Percentiles rank a stretch among this genome's conserved stretches.
Conservation (phyloP, 768 basidiomycete genomes). For the Kwoniella sp. region DNA sequence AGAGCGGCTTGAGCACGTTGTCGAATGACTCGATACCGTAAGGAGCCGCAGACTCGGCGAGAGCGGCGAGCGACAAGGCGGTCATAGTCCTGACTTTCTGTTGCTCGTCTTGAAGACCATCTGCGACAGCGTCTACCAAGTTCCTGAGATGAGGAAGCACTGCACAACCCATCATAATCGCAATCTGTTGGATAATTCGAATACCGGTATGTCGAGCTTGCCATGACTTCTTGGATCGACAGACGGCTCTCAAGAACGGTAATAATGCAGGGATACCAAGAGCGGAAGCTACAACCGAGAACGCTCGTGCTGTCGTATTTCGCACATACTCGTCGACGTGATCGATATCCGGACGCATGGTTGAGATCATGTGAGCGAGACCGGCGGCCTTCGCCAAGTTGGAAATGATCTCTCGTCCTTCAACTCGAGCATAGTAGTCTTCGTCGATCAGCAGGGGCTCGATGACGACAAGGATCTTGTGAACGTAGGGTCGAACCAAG, state of each 20-base stretch:
- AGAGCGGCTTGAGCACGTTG: slow-evolving; percentile 89
- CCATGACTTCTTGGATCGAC: slow-evolving; percentile 99
- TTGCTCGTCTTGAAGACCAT: slow-evolving; percentile 89
- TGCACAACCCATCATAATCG: slow-evolving; percentile 99
- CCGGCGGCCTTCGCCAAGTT: slow-evolving; percentile 98
- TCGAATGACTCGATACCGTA: slow-evolving; percentile 99
- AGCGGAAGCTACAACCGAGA: slow-evolving; percentile 97
- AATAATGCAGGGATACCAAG: slow-evolving; percentile 96
- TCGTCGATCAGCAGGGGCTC: slow-evolving; percentile 98
- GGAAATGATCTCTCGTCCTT: slow-evolving; percentile 98
- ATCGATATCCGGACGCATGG: slow-evolving; percentile 99
- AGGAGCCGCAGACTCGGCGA: slow-evolving; percentile 95
- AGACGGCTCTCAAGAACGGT: slow-evolving; percentile 97
- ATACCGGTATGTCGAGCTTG: slow-evolving; percentile 99
- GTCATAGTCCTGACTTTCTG: slow-evolving; percentile 97
- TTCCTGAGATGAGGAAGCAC: slow-evolving; percentile 96
- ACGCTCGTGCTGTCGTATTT: slow-evolving; percentile 97
- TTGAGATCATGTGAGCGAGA: slow-evolving; percentile 99
- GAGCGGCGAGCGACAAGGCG: slow-evolving; percentile 83
- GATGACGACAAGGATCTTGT: slow-evolving; percentile 99
- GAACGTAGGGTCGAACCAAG: slow-evolving; percentile 96
- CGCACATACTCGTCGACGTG: slow-evolving; percentile 99
- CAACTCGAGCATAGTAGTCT: slow-evolving; percentile 78
- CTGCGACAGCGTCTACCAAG: slow-evolving; percentile 92
- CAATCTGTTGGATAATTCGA: slow-evolving; percentile 98